Evolutionary conservation across 129 eudicot species (phyloP).

Genomic region (Pseudognaphalium luteoalbum): DNA sequence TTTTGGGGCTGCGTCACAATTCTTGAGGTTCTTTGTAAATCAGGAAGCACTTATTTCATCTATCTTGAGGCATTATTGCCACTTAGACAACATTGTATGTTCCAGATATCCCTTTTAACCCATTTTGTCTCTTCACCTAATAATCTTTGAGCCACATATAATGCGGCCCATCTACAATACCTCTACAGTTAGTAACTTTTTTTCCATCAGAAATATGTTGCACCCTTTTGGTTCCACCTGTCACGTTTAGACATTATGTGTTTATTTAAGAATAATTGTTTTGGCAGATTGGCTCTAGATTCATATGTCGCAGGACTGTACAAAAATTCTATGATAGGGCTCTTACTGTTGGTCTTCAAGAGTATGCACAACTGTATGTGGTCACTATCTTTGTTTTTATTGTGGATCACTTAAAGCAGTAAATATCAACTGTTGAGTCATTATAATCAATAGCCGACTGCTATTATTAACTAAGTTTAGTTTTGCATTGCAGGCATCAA

Average conservation of each 20-base stretch:
- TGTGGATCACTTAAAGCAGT: neutral
- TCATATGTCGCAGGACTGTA: constrained; percentile 70
- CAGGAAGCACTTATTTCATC: too few relatives aligned
- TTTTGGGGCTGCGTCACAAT: too few relatives aligned
- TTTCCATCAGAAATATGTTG: neutral
- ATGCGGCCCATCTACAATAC: too few relatives aligned
- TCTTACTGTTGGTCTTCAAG: constrained; percentile 83
- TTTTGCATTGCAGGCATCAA: constrained; percentile 64
- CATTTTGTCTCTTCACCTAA: too few relatives aligned
- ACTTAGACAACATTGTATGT: too few relatives aligned
- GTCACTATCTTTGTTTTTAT: constrained; percentile 22
- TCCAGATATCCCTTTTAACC: too few relatives aligned
- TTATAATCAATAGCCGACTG: neutral
- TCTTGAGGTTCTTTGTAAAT: too few relatives aligned
- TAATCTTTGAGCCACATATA: too few relatives aligned
- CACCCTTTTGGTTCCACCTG: neutral
- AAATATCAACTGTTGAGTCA: neutral
- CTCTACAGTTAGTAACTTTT: neutral
- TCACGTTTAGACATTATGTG: neutral
- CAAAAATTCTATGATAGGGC: constrained; percentile 88
- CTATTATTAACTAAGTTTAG: constrained; percentile 4
- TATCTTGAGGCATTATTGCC: too few relatives aligned
- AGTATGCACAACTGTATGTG: constrained; percentile 80
- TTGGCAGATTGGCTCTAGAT: constrained; percentile 82
- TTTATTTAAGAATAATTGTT: neutral